phyloP scores from a whole-genome alignment of 805 yeast genomes.

The Candida ortonii region DNA sequence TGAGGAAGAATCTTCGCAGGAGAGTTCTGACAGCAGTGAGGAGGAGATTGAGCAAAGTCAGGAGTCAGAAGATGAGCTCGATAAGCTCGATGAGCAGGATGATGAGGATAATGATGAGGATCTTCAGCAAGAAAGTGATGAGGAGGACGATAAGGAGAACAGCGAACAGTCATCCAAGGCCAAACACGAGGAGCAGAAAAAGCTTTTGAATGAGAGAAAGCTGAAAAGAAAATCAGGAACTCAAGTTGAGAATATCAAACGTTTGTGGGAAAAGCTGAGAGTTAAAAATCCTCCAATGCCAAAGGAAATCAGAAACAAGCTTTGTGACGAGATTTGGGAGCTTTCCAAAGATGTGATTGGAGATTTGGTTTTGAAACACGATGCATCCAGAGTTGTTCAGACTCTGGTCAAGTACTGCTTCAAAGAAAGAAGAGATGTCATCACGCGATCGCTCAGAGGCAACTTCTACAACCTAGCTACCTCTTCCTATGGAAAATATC shows the following conservation, averaged over 20 bases:
- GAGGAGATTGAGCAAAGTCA: slow-evolving; percentile 6
- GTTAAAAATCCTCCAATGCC: slow-evolving; percentile 81
- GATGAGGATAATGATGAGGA: slow-evolving; percentile 34
- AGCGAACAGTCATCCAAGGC: slow-evolving; percentile 52
- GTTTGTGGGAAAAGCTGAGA: slow-evolving; percentile 87
- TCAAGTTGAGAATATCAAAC: slow-evolving; percentile 80
- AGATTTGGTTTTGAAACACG: slow-evolving; percentile 91
- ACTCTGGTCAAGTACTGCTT: slow-evolving; percentile 84
- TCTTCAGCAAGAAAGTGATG: slow-evolving; percentile 27
- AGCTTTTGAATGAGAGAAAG: slow-evolving; percentile 76
- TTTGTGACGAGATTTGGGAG: slow-evolving; percentile 83
- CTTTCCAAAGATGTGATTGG: slow-evolving; percentile 71
- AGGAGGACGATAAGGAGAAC: slow-evolving; percentile 31
- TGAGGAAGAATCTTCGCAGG: slow-evolving; percentile 10
- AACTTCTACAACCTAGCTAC: slow-evolving; percentile 80
- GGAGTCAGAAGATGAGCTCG: slow-evolving; percentile 32
- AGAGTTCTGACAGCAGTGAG: slow-evolving; percentile 6
- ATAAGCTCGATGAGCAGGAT: slow-evolving; percentile 33
- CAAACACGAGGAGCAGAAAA: slow-evolving; percentile 80
- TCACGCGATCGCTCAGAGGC: slow-evolving; percentile 69
- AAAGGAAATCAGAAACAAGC: slow-evolving; percentile 68
- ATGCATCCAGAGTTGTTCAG: slow-evolving; percentile 94
- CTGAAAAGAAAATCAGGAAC: slow-evolving; percentile 82
- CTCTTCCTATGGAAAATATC: slow-evolving; percentile 89
- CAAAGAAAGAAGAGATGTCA: slow-evolving; percentile 70